Percentiles rank a stretch among this genome's conserved stretches.
These are phyloP conservation scores for Hypomontagnella submonticulosa DNA, from an alignment of 495 filamentous ascomycete species.

Conservation along the genomic window DNA sequence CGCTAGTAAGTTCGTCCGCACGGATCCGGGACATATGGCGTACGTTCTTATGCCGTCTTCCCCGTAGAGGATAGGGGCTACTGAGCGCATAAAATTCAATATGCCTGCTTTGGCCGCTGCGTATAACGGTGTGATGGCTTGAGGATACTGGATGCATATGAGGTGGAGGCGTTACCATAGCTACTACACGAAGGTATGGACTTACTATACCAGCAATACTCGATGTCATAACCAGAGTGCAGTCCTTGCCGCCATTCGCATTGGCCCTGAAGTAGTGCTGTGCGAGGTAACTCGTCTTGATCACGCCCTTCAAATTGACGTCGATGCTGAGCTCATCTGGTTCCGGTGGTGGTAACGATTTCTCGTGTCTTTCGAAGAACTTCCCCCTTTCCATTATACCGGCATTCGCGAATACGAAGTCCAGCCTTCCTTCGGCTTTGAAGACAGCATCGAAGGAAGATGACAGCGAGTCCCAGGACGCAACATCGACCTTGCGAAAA, in stretches of 20 bases:
- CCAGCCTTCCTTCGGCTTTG: conserved; percentile 47
- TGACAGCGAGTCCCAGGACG: conserved; percentile 40
- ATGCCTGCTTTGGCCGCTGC: conserved; percentile 56
- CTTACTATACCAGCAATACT: conserved; percentile 54
- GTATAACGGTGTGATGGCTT: conserved; percentile 56
- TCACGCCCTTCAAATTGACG: conserved; percentile 53
- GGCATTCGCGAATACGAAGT: conserved; percentile 58
- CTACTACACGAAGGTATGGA: not conserved
- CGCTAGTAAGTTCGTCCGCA: conserved; percentile 38
- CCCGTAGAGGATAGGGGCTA: conserved; percentile 44
- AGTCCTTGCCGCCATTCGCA: conserved; percentile 38
- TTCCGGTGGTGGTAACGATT: conserved; percentile 43
- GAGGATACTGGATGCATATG: conserved; percentile 46
- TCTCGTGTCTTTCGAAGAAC: conserved; percentile 41
- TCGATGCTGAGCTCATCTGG: conserved; percentile 52
- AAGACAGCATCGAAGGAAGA: conserved; percentile 51
- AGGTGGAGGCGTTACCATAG: not conserved
- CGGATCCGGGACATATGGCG: conserved; percentile 42
- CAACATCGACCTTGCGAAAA: conserved; percentile 38
- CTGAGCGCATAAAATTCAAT: conserved; percentile 54
- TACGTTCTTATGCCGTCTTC: conserved; percentile 42
- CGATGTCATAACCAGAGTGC: conserved; percentile 54
- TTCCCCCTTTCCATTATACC: conserved; percentile 54
- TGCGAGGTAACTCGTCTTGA: conserved; percentile 55
- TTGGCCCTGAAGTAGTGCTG: conserved; percentile 54